Evolutionary conservation across 2,329 filamentous ascomycete genomes (phyloP), one percentile per base, ranked within the genome.

Genomic region (Trichophyton rubrum): DNA sequence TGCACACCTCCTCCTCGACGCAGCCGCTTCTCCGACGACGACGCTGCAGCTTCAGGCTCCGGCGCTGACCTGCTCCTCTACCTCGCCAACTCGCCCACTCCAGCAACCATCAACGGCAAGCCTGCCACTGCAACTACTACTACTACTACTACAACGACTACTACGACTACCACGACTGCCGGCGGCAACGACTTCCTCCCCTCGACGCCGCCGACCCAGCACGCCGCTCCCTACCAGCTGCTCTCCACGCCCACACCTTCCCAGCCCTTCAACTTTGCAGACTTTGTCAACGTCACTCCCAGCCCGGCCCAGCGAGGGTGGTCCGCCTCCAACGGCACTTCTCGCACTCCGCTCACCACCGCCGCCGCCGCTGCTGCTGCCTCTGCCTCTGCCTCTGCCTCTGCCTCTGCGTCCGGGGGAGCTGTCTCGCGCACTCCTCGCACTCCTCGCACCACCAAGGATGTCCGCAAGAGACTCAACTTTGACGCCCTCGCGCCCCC

Each of bases 271-370:
- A 95, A 97, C 76, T 95, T 97, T 75, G 85, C 90, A 59, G 93
- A 99, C 71, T 99, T 96, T 74, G 87, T 97, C 71, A 96, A 97
- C 75, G 92, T 97, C 72, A 96, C 93, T 5, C 93, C 93, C 0
- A 96, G 90, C 69, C 93, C 93, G 20, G 93, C 90, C 27, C 93
- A 96, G 76, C 89, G 85, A 66, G 82, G 85, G 8, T 96, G 90
- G 88, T 22, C 45, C 2, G 17, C 4, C 13, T 17, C n/a, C 24
- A 27, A 27, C 20, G 24, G 11, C 27, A 73, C 73, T 60, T 76
- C 75, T 35, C 78, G 81, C 35, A 85, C 83, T 38, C 83, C 83
- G 17, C 77, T 75, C 22, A 38, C 8, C 9, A 13, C 33, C 8
- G 13, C 33, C 33, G 33, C 33, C 1, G 1, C 47, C 3, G 4